Evolutionary conservation across 1,139 yeast genomes (phyloP), one percentile per base, ranked within the genome.

Genomic region (Diutina scorzettiae): DNA sequence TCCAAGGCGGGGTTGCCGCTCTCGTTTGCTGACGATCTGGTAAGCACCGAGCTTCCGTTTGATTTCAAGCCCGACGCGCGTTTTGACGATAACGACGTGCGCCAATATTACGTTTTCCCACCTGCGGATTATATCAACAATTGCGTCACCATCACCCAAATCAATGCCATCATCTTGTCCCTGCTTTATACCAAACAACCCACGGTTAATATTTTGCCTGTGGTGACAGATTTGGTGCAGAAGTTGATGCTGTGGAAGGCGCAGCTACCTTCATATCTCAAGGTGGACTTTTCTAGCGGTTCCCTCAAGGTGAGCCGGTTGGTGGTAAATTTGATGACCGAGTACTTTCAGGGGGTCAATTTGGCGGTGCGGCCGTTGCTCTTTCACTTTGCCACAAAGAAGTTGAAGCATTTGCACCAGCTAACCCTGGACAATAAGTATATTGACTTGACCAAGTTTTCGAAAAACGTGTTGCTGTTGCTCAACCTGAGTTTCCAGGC

Each of bases 1-100:
- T 81, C 93, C 11, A 85, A 85, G 53, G 89, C 91, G 1, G 95
- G 95, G 0, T 63, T 84, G 31, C 95, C 95, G 0, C 59, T 83
- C 37, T 78, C 89, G 44, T 71, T 84, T 48, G 78, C 85, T 1
- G 95, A 84, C 54, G 84, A 81, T 49, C 80, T 84, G 48, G 82
- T 84, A 17, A 75, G 84, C 1, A 78, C 93, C 0, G 87, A 76
- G 45, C 62, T 83, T 19, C 95, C 95, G 0, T 72, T 71, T 44
- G 93, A 82, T 58, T 75, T 80, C 51, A 80, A 76, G 47, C 59
- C 62, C 37, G 81, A 81, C 31, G 76, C 75, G 29, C 61, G 70
- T 2, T 68, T 69, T 16, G 74, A 81, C 56, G 81, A 74, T 40
- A 52, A 52, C 40, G 73, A 67, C 49, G 71, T 68, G 2, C 50